Evolutionary conservation across 768 basidiomycete species (phyloP).

Genomic region (Leccinum subgranulosum): DNA sequence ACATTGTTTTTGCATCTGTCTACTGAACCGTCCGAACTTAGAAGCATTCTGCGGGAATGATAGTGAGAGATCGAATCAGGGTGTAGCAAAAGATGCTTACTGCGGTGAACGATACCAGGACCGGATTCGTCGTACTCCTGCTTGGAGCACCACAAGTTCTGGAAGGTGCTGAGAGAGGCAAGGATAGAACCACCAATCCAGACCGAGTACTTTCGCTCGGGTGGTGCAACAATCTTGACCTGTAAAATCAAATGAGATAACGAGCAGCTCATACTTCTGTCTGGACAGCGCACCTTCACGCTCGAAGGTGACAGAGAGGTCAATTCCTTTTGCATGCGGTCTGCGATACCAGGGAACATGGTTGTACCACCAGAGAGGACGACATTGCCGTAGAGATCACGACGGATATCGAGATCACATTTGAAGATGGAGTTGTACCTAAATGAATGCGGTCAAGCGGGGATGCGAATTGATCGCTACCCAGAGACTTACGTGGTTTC

Average conservation of each 20-base stretch:
- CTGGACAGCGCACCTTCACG: slow-evolving; percentile 62
- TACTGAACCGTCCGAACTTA: slow-evolving; percentile 19
- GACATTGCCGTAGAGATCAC: slow-evolving; percentile 35
- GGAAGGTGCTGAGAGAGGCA: slow-evolving; percentile 92
- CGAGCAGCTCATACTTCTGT: background rate
- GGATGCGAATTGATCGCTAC: background rate
- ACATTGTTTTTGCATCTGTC: slow-evolving; percentile 17
- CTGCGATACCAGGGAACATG: slow-evolving; percentile 96
- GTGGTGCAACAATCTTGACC: slow-evolving; percentile 92
- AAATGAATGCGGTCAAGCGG: slow-evolving; percentile 1
- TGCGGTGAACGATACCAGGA: slow-evolving; percentile 78
- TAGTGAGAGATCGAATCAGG: background rate
- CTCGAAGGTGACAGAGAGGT: slow-evolving; percentile 74
- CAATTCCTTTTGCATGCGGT: slow-evolving; percentile 95
- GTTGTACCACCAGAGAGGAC: slow-evolving; percentile 77
- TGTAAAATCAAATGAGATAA: slow-evolving; percentile 18
- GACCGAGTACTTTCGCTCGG: slow-evolving; percentile 93
- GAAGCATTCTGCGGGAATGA: slow-evolving; percentile 22
- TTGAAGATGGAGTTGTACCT: slow-evolving; percentile 59
- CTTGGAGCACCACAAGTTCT: slow-evolving; percentile 93
- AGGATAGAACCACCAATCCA: slow-evolving; percentile 90
- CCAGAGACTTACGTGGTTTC: slow-evolving; percentile 50
- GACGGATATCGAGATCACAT: slow-evolving; percentile 68
- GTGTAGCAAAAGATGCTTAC: slow-evolving; percentile 36
- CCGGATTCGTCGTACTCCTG: slow-evolving; percentile 90